Percentiles rank a stretch among this genome's conserved stretches.
These are phyloP conservation scores for Barbarea vulgaris DNA, from an alignment of 345 rosid species.

Conservation along the genomic window DNA sequence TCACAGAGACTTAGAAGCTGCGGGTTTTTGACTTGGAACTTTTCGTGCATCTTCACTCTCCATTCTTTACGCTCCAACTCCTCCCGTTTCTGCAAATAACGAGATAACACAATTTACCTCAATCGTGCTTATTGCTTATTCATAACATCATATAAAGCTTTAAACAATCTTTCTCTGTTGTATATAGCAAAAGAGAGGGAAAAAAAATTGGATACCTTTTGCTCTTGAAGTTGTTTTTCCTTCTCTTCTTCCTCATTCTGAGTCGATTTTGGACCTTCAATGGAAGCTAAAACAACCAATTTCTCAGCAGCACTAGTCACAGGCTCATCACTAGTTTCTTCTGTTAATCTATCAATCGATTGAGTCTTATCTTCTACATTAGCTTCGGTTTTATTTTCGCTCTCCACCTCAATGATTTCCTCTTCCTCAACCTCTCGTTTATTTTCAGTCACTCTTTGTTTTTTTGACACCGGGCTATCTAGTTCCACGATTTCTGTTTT, in stretches of 20 bases:
- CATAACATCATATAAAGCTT: constrained; percentile 22
- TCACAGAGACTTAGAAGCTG: constrained; percentile 61
- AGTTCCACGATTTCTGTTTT: constrained; percentile 52
- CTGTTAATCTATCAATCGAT: constrained; percentile 41
- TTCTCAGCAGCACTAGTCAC: constrained; percentile 46
- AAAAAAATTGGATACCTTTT: constrained; percentile 51
- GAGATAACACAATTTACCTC: not conserved
- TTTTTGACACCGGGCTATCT: constrained; percentile 43
- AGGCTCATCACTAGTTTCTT: constrained; percentile 51
- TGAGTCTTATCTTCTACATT: constrained; percentile 49
- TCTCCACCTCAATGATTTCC: constrained; percentile 51
- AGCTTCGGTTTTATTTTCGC: constrained; percentile 43
- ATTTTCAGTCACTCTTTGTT: constrained; percentile 43
- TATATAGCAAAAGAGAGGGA: not conserved
- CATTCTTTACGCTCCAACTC: constrained; percentile 54
- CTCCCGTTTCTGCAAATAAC: constrained; percentile 40
- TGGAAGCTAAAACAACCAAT: constrained; percentile 37
- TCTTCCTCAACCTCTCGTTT: constrained; percentile 51
- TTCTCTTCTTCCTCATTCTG: constrained; percentile 52
- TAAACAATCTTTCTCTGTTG: not conserved
- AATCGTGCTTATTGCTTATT: not conserved
- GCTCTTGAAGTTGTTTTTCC: constrained; percentile 47
- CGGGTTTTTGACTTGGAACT: constrained; percentile 57
- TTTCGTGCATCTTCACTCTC: constrained; percentile 54
- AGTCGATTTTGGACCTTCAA: constrained; percentile 39